These are phyloP conservation scores for Aphanocladium album DNA, from an alignment of 2,329 filamentous ascomycete species.

Conservation along the genomic window DNA sequence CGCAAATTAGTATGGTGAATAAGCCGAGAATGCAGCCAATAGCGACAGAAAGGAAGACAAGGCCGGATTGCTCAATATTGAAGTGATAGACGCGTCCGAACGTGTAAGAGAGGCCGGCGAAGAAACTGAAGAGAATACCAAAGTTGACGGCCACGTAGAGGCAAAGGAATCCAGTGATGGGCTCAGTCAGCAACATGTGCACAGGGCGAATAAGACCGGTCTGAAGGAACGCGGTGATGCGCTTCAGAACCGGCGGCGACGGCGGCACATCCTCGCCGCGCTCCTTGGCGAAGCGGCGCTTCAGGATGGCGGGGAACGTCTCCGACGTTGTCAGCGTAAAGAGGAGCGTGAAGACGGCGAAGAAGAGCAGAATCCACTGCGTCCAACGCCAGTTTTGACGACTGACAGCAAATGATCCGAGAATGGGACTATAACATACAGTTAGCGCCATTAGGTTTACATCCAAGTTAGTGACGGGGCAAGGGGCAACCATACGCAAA, in stretches of 20 bases:
- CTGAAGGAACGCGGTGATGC: conserved; percentile 31
- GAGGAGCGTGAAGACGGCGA: conserved; percentile 33
- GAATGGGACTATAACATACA: conserved; percentile 34
- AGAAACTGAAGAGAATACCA: conserved; percentile 49
- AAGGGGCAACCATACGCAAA: conserved; percentile 37
- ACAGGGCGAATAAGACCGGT: conserved; percentile 46
- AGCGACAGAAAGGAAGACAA: conserved; percentile 42
- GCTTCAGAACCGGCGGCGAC: conserved; percentile 20
- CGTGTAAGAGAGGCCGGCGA: conserved; percentile 45
- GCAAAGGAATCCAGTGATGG: conserved; percentile 53
- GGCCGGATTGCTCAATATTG: conserved; percentile 34
- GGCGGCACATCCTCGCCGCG: conserved; percentile 26
- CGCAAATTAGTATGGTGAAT: conserved; percentile 36
- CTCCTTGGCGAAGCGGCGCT: conserved; percentile 32
- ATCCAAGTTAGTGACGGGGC: background rate
- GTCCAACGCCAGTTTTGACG: conserved; percentile 50
- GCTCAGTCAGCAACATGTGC: conserved; percentile 57
- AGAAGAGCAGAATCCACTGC: conserved; percentile 45
- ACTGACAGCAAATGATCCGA: conserved; percentile 43
- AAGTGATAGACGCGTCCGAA: conserved; percentile 43
- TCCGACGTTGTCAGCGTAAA: conserved; percentile 42
- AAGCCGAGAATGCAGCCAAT: conserved; percentile 41
- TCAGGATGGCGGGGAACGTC: conserved; percentile 51
- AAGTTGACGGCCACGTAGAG: conserved; percentile 48
- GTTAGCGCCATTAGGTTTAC: conserved; percentile 12